These are phyloP conservation scores for Akanthomyces muscarius DNA, from an alignment of 2,329 filamentous ascomycete species.

Conservation along the genomic window DNA sequence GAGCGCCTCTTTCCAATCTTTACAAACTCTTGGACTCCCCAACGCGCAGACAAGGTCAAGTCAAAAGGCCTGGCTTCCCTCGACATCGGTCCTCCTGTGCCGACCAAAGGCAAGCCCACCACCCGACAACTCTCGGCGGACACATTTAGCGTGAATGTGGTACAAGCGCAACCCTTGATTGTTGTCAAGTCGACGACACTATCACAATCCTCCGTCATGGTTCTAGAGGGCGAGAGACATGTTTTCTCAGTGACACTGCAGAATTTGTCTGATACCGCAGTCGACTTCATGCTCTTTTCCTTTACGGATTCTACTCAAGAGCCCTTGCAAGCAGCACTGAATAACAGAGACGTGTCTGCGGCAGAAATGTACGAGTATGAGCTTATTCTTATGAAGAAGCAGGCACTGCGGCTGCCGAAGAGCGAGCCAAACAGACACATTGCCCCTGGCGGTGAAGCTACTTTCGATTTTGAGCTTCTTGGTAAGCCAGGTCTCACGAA, in stretches of 20 bases:
- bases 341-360: slow-evolving; percentile 70
- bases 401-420: slow-evolving; percentile 57
- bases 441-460: slow-evolving; percentile 60
- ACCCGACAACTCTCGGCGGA: slow-evolving; percentile 44
- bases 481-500: slow-evolving; percentile 81
- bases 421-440: slow-evolving; percentile 57
- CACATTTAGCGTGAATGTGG: slow-evolving; percentile 65
- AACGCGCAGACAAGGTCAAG: slow-evolving; percentile 70
- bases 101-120: slow-evolving; percentile 35
- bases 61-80: slow-evolving; percentile 62
- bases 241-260: slow-evolving; percentile 74
- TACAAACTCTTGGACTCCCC: slow-evolving; percentile 67
- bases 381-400: slow-evolving; percentile 69
- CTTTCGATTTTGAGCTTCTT: slow-evolving; percentile 78
- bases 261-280: slow-evolving; percentile 72
- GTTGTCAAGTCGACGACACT: slow-evolving; percentile 72
- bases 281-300: slow-evolving; percentile 81
- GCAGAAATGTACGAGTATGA: slow-evolving; percentile 85
- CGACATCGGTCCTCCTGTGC: slow-evolving; percentile 35
- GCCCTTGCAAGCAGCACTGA: slow-evolving; percentile 69
- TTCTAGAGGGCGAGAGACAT: slow-evolving; percentile 83
- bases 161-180: slow-evolving; percentile 73
- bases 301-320: slow-evolving; percentile 85
- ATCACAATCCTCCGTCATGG: slow-evolving; percentile 82
- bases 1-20: slow-evolving; percentile 84